Conservation (phyloP, 768 basidiomycete species). For the Rhizopogon sp. region DNA sequence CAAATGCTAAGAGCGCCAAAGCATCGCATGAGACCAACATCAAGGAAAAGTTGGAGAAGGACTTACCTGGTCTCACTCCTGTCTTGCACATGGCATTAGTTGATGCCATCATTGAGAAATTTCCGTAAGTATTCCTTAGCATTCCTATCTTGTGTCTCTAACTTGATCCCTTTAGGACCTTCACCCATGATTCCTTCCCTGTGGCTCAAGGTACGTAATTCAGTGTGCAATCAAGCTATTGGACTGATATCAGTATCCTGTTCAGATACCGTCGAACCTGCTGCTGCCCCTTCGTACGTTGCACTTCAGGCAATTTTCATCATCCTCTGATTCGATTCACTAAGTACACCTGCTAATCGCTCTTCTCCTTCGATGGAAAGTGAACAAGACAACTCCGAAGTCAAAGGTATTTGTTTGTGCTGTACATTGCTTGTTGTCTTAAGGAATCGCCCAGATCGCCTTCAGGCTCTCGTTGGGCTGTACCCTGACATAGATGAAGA, state of each 20-base stretch:
- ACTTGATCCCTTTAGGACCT: conserved; percentile 1
- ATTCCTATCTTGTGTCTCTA: neutral
- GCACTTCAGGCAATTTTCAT: neutral
- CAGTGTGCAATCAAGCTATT: too few relatives aligned
- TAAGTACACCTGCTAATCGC: neutral
- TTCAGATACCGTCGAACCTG: conserved; percentile 6
- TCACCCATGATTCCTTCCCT: conserved; percentile 11
- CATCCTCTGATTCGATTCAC: neutral
- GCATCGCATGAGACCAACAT: neutral
- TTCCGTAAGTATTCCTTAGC: conserved; percentile 9
- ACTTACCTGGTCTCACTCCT: conserved; percentile 1
- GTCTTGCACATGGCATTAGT: conserved; percentile 12
- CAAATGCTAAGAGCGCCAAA: neutral
- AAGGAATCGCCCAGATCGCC: conserved; percentile 3
- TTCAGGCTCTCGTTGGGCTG: neutral
- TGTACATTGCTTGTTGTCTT: neutral
- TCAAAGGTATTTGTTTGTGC: neutral
- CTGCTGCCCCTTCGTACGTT: neutral
- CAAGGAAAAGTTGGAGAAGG: neutral
- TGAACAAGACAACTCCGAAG: neutral
- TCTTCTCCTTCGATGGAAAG: too few relatives aligned
- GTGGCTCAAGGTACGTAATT: conserved; percentile 3
- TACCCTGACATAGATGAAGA: conserved; percentile 12
- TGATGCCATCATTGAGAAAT: conserved; percentile 19
- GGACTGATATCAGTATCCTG: neutral